Evolutionary conservation across 768 basidiomycete species (phyloP).

Genomic region (Epithele typhae): DNA sequence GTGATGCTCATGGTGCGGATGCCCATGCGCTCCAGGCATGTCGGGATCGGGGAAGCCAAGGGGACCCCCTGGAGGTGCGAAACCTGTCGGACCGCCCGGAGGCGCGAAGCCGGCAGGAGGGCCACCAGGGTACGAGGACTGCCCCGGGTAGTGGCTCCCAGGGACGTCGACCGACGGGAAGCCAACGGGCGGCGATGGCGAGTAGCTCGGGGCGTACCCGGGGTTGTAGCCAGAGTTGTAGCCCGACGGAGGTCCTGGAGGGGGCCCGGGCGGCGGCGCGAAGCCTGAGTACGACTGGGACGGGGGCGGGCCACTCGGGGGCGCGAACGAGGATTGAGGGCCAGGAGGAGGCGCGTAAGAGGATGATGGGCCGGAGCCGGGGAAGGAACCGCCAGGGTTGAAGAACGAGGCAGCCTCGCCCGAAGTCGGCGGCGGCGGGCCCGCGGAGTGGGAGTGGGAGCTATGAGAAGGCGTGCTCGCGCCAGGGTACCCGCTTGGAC

Average conservation of each 20-base stretch:
- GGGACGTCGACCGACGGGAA: constrained; percentile 6
- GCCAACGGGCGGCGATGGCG: constrained; percentile 1
- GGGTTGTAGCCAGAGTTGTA: background rate
- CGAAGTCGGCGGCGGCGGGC: constrained; percentile 1
- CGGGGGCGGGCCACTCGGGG: constrained; percentile 1
- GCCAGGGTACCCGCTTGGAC: background rate
- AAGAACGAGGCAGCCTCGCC: constrained; percentile 14
- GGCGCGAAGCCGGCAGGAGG: background rate
- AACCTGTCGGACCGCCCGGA: constrained; percentile 7
- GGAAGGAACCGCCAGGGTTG: background rate
- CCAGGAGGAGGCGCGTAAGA: constrained; percentile 6
- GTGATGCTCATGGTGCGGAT: constrained; percentile 3
- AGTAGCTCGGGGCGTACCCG: constrained; percentile 13
- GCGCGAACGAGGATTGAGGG: constrained; percentile 1
- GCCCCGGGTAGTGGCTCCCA: constrained; percentile 2
- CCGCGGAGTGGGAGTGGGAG: background rate
- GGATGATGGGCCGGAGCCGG: background rate
- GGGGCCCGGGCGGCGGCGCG: background rate
- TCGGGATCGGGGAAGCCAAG: constrained; percentile 8
- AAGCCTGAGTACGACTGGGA: background rate
- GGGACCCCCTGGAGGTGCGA: background rate
- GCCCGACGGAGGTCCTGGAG: background rate
- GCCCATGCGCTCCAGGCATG: constrained; percentile 3
- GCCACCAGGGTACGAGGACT: background rate
- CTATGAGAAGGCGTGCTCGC: too few relatives aligned